A percentile compares a stretch with the other conserved stretches of the same genome.
Conservation (phyloP, 2,329 filamentous ascomycete species). For the Paecilomyces fulvus region DNA sequence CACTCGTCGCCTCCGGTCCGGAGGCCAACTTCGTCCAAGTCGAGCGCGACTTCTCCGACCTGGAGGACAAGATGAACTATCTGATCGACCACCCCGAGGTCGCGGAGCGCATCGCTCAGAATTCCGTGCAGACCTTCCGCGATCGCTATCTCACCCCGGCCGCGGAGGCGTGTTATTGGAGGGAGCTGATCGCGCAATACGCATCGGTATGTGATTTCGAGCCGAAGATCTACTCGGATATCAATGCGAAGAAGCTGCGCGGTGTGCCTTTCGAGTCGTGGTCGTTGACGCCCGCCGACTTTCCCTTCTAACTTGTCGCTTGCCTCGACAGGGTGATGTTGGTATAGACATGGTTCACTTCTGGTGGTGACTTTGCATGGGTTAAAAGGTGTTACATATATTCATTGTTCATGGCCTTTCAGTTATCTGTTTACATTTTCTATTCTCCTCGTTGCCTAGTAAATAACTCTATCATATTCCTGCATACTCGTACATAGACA, state of each 20-base stretch:
- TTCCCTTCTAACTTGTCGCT: background rate
- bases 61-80: conserved; percentile 36
- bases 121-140: conserved; percentile 40
- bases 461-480: background rate
- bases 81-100: conserved; percentile 35
- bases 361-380: background rate
- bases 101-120: conserved; percentile 44
- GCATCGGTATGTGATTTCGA: conserved; percentile 33
- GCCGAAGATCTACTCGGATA: conserved; percentile 24
- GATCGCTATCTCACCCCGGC: conserved; percentile 48
- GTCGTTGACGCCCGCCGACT: conserved; percentile 16
- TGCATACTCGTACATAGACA: background rate
- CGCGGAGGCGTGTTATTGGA: conserved; percentile 50
- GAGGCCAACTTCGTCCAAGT: conserved; percentile 45
- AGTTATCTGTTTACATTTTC: background rate
- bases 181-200: conserved; percentile 36
- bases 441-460: no score
- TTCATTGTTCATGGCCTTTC: background rate
- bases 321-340: background rate
- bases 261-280: conserved; percentile 36
- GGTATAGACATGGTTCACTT: background rate
- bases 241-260: conserved; percentile 21
- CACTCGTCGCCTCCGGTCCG: conserved; percentile 37
- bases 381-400: background rate
- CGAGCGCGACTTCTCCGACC: conserved; percentile 48